Conservation (phyloP, 83 land plant genomes). For the Diphasiastrum complanatum region DNA sequence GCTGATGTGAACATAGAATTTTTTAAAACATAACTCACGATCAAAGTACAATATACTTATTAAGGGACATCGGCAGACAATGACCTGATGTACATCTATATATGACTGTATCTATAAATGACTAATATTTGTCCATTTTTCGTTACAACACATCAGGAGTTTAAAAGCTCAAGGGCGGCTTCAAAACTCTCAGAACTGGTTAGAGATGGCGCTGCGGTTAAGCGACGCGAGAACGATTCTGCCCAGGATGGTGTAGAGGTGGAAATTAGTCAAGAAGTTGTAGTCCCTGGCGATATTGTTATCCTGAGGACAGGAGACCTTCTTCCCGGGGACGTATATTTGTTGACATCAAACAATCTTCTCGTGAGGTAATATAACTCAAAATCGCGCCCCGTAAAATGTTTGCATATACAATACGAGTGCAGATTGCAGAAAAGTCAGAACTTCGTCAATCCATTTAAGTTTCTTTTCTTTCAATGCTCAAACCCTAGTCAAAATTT, state of each 20-base stretch:
- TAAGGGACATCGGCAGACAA: no score
- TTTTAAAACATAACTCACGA: no score
- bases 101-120: background rate
- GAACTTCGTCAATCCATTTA: no score
- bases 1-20: no score
- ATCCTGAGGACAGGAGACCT: constrained; percentile 46
- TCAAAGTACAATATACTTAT: no score
- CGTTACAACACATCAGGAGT: no score
- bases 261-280: constrained; percentile 48
- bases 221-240: constrained; percentile 41
- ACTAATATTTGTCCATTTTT: background rate
- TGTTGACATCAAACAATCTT: constrained; percentile 37
- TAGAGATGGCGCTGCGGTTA: constrained; percentile 38
- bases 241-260: constrained; percentile 41
- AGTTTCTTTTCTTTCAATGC: no score
- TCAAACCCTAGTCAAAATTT: no score
- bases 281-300: constrained; percentile 53
- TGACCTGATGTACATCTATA: no score
- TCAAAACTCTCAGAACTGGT: constrained; percentile 47
- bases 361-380: constrained; percentile 41
- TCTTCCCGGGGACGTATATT: constrained; percentile 51
- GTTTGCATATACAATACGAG: background rate
- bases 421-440: no score
- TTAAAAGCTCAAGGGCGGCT: constrained; percentile 49
- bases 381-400: background rate